Evolutionary conservation across 1,139 yeast genomes (phyloP).

Genomic region (Casaregolazyma lundiana): DNA sequence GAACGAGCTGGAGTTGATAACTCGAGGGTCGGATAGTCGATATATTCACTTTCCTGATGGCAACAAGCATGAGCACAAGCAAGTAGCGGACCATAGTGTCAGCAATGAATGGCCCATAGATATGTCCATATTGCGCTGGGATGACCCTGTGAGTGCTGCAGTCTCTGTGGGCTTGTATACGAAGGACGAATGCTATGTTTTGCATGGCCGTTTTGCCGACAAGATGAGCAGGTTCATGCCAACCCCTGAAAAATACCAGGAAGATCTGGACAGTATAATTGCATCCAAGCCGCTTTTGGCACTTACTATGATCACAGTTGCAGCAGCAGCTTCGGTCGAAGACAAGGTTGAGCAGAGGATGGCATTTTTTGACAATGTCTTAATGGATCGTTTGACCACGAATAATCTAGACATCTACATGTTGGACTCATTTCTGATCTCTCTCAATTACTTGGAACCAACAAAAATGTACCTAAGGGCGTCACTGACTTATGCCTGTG

Average conservation of each 20-base stretch:
- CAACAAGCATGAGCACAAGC: not conserved
- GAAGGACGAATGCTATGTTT: constrained; percentile 7
- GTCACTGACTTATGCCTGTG: not conserved
- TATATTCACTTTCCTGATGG: not conserved
- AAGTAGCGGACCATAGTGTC: no score
- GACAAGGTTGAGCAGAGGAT: constrained; percentile 39
- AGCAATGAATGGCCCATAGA: not conserved
- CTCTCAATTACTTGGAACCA: constrained; percentile 1
- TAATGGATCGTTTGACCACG: constrained; percentile 34
- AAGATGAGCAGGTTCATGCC: constrained; percentile 8
- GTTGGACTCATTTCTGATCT: not conserved
- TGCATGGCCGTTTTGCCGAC: constrained; percentile 6
- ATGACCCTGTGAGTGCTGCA: constrained; percentile 12
- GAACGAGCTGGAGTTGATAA: constrained; percentile 3
- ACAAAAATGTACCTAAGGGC: not conserved
- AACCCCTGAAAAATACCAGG: not conserved
- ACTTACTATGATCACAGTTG: constrained; percentile 46
- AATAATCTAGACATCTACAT: not conserved
- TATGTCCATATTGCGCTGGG: not conserved
- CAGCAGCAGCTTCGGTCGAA: constrained; percentile 42
- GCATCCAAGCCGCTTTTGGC: constrained; percentile 44
- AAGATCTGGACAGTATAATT: constrained; percentile 37
- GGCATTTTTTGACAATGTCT: constrained; percentile 44
- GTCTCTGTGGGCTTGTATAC: constrained; percentile 11
- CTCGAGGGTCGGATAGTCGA: not conserved